Evolutionary conservation across 306 rosid species (phyloP).

Genomic region (Quercus gilva): DNA sequence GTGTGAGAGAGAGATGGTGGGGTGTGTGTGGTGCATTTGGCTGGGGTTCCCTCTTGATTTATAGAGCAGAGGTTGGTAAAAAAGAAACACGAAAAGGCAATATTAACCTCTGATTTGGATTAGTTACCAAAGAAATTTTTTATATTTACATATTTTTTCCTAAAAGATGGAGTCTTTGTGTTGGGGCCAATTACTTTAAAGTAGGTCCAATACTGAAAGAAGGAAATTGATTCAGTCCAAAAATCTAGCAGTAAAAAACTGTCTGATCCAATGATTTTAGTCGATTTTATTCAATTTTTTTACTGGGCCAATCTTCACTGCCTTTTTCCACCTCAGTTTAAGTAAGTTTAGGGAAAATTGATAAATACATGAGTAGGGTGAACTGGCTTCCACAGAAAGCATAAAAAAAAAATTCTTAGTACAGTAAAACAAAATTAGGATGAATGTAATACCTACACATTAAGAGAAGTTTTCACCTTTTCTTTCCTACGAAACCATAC

Average conservation of each 20-base stretch:
- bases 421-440: neutral
- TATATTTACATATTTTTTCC: neutral
- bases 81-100: neutral
- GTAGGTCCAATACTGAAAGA: slow-evolving; percentile 17
- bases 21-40: slow-evolving; percentile 33
- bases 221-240: slow-evolving; percentile 2
- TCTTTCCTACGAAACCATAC: neutral
- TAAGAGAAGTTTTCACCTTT: neutral
- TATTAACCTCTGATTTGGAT: neutral
- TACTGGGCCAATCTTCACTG: neutral
- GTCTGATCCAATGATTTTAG: slow-evolving; percentile 20
- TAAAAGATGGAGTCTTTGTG: too few species aligned
- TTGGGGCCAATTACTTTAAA: neutral
- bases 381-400: too few species aligned
- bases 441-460: neutral
- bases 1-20: slow-evolving; percentile 17
- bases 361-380: too few species aligned
- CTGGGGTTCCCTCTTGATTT: slow-evolving; percentile 48
- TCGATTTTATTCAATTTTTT: neutral
- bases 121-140: neutral
- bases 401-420: too few species aligned
- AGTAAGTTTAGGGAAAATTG: neutral
- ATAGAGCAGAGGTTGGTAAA: slow-evolving; percentile 33
- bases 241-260: slow-evolving; percentile 18
- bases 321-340: neutral